Conservation (phyloP, 2,329 filamentous ascomycete genomes). For the Aspergillus sp. region DNA sequence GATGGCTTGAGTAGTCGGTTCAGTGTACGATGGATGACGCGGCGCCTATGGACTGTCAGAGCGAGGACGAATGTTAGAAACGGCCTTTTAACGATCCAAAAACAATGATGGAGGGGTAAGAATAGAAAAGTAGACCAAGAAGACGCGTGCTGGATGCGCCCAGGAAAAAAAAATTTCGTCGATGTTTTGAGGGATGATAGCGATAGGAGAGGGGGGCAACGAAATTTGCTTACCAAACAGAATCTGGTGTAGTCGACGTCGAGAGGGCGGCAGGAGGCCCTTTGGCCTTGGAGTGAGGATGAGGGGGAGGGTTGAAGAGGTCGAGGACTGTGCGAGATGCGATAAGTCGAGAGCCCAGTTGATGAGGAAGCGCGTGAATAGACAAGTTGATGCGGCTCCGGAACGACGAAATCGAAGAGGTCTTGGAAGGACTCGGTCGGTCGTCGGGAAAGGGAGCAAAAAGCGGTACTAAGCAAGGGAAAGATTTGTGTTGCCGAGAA, state of each 20-base stretch:
- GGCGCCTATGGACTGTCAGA: constrained; percentile 32
- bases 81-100: constrained; percentile 8
- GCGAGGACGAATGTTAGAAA: constrained; percentile 14
- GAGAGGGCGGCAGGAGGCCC: constrained; percentile 26
- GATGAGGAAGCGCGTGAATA: constrained; percentile 18
- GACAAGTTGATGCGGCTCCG: constrained; percentile 20
- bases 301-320: constrained; percentile 19
- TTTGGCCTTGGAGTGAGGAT: constrained; percentile 27
- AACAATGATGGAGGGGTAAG: background rate
- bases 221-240: constrained; percentile 29
- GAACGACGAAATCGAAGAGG: constrained; percentile 10
- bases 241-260: constrained; percentile 26
- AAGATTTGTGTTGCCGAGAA: constrained; percentile 5
- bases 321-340: constrained; percentile 20
- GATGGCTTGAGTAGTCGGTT: constrained; percentile 29
- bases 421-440: background rate
- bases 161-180: constrained; percentile 19
- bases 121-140: background rate
- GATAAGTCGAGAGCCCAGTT: constrained; percentile 19
- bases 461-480: constrained; percentile 11
- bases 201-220: constrained; percentile 11
- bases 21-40: constrained; percentile 31
- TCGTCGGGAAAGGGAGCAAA: constrained; percentile 12
- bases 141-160: constrained; percentile 22
- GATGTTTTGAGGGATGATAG: constrained; percentile 1